Base-by-base conservation (phyloP, 2,329 filamentous ascomycete species). In the Aureobasidium sp. region DNA sequence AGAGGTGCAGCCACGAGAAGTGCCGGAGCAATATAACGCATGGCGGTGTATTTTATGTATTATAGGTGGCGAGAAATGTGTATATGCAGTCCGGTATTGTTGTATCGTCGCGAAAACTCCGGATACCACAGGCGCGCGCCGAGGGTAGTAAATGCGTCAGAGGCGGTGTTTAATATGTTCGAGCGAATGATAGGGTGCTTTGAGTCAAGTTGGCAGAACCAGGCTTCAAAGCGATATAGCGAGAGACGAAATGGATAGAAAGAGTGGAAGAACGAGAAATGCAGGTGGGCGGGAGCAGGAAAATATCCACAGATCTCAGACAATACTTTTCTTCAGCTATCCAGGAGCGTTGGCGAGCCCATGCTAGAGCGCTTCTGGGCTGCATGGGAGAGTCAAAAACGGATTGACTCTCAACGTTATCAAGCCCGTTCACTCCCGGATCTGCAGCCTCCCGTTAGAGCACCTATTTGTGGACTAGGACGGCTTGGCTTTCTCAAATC, bases 341-440 rank as follows among this genome's bases (percentile, higher is more conserved):
- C 36, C 10, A 51, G 29, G 44, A 60, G 24, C 57, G 57, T 41
- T 51, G 44, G 57, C 57, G 55, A 60, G 46, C 24, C 57, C 57
- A 46, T 60, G 46, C 57, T 60, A 60, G 57, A 60, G 36, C 46
- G 34, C 46, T 10, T 50, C 57, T 60, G 55, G 55, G 24, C 55
- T 48, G 55, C 55, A n/a, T 47, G 39, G 10, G 55, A 47, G 55
- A 59, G 44, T 59, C 55, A 59, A 59, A 59, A 60, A 51, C 46
- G 44, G 57, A 41, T 51, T 32, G 46, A 60, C 57, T 60, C 37
- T 60, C 57, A 60, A 60, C 57, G 57, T 59, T 47, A 37, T 60
- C 46, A 41, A 60, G 26, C 24, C 46, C 46, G 26, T 36, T 8
- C 32, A 24, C 34, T 37, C 36, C 44, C 44, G 44, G 57, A 60